Conservation (phyloP, 2,329 filamentous ascomycete species). For the Fusarium hainanense region DNA sequence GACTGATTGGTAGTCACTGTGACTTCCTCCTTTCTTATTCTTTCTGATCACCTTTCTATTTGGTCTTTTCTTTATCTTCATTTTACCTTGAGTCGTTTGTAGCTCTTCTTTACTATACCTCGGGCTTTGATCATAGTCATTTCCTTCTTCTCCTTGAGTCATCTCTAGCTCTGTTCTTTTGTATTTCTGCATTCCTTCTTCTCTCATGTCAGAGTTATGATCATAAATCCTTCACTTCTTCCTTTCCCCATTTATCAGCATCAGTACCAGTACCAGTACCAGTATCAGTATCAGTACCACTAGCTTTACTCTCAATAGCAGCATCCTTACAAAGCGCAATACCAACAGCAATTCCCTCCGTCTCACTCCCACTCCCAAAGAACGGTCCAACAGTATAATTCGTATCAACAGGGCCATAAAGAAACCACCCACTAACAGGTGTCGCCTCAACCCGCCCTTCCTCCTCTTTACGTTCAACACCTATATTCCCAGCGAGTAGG, state of each 20-base stretch:
- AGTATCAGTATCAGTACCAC: no score
- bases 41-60: no score
- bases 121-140: not conserved
- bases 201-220: no score
- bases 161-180: not conserved
- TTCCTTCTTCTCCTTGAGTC: not conserved
- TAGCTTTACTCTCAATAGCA: not conserved
- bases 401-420: slow-evolving; percentile 52
- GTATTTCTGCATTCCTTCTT: no score
- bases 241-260: accelerated
- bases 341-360: slow-evolving; percentile 28
- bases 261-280: no score
- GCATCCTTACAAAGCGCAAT: not conserved
- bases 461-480: no score
- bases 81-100: accelerated
- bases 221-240: slow-evolving; percentile 6
- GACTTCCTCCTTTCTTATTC: no score
- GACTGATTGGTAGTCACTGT: not conserved
- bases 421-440: slow-evolving; percentile 55
- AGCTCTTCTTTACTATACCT: not conserved
- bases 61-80: not conserved
- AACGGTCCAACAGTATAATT: slow-evolving; percentile 31
- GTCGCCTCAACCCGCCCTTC: slow-evolving; percentile 44
- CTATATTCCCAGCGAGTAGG: slow-evolving; percentile 54
- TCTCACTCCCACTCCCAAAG: slow-evolving; percentile 41